These are phyloP conservation scores for Coprinellus aureogranulatus DNA, from an alignment of 768 basidiomycete species.

Conservation along the genomic window DNA sequence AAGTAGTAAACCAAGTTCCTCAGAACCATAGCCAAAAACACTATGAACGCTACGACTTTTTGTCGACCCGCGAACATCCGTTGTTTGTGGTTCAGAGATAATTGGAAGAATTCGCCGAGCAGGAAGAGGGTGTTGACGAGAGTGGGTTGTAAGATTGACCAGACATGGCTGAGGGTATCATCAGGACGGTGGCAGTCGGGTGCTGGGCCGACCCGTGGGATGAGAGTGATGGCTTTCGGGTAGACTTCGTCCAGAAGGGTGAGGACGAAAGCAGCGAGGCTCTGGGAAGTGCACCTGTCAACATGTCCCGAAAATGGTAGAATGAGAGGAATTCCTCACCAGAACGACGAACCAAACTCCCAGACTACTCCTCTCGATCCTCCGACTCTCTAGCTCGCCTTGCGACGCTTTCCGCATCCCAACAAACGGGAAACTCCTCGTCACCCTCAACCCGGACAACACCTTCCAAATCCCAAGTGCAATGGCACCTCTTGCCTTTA, in stretches of 20 bases:
- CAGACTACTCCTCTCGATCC: too few species aligned
- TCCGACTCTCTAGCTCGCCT: too few species aligned
- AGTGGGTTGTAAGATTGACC: background rate
- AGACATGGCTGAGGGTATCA: too few species aligned
- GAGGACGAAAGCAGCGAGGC: background rate
- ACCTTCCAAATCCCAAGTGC: background rate
- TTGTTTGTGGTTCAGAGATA: conserved; percentile 20
- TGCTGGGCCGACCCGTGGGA: too few species aligned
- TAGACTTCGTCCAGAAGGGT: conserved; percentile 7
- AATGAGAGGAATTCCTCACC: too few species aligned
- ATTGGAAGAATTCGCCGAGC: conserved; percentile 18
- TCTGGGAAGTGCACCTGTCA: too few species aligned
- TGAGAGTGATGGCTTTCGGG: background rate
- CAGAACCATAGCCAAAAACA: background rate
- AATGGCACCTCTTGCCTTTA: background rate
- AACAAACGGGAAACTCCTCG: background rate
- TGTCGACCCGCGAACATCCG: conserved; percentile 22
- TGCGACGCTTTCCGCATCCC: too few species aligned
- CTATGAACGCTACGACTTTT: background rate
- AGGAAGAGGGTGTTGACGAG: conserved; percentile 7
- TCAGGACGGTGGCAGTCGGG: too few species aligned
- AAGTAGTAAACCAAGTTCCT: background rate
- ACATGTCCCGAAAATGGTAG: too few species aligned
- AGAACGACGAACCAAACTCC: too few species aligned
- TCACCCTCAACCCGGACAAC: background rate